Base-by-base conservation (phyloP, 371 early-diverging fungal genomes). In the Lichtheimia ramosa region DNA sequence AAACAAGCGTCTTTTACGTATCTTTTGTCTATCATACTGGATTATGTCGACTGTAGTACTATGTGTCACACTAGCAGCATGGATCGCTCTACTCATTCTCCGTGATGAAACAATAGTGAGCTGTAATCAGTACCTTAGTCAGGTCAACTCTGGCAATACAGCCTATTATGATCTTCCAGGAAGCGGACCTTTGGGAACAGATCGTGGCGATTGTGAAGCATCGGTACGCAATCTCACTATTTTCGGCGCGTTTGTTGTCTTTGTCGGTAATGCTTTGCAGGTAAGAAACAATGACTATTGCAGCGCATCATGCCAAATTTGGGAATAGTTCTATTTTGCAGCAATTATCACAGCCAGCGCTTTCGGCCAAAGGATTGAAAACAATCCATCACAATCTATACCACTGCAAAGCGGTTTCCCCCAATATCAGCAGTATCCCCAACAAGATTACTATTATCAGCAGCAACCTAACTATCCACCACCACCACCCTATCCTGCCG, bases 261-360 rank as follows among this genome's bases (percentile, higher is more conserved):
- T 55, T 27, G 41, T 55, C 23, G 56, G 56, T 8, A 55, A 55
- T 43, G 56, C 56, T 40, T 24, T 43, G n/a, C 56, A 55, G 56
- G 56, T 55, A 18, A 23, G 51, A 18, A 10, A 46, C 10, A 14
- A 18, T 5, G 7, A 46, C n/a, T n/a, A n/a, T n/a, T 7, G 21
- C n/a, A 18, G 16, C 15, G 10, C 21, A n/a, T 7, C n/a, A 46
- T 18, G 10, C 46, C 40, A 23, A n/a, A n/a, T 13, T 21, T 25
- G 41, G 34, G 34, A 8, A 2, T 43, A 55, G 56, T 14, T 55
- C 7, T 55, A 55, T 20, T 55, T 21, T 16, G 43, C 43, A 21
- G 24, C 7, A 1, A 27, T 55, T 27, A 25, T 55, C 14, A 10
- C 56, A 16, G 43, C 56, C n/a, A 27, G 43, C 10, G 56, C 46